phyloP scores from a whole-genome alignment of 129 eudicot genomes.

The Sambucus nigra region DNA sequence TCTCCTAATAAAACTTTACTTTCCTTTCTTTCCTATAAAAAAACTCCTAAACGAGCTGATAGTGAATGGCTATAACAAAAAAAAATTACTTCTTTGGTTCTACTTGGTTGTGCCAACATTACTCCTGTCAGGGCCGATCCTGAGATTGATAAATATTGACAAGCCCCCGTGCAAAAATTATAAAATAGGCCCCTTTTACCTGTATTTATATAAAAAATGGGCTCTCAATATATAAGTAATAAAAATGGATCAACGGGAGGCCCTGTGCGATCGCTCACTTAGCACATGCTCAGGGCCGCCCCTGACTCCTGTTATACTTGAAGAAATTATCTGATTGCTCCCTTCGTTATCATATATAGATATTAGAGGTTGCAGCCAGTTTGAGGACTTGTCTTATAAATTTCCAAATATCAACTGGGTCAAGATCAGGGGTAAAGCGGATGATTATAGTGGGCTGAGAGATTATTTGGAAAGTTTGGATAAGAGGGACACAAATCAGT shows the following conservation, averaged over 20 bases:
- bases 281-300: too few relatives aligned
- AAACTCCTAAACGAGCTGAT: too few relatives aligned
- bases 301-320: constrained; percentile 58
- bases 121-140: too few relatives aligned
- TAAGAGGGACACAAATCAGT: constrained; percentile 77
- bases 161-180: too few relatives aligned
- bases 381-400: constrained; percentile 57
- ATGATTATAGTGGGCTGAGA: constrained; percentile 85
- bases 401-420: constrained; percentile 73
- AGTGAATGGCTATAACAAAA: constrained; percentile 72
- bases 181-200: too few relatives aligned
- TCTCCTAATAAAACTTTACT: too few relatives aligned
- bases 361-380: constrained; percentile 87
- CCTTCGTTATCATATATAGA: constrained; percentile 57
- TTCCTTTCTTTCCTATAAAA: too few relatives aligned
- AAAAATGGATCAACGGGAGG: too few relatives aligned
- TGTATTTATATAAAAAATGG: too few relatives aligned
- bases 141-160: too few relatives aligned
- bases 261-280: too few relatives aligned
- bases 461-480: constrained; percentile 79
- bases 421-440: constrained; percentile 38
- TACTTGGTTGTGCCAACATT: constrained; percentile 71
- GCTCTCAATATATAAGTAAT: too few relatives aligned
- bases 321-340: constrained; percentile 53
- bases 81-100: constrained; percentile 51